Percentiles rank a stretch among this genome's conserved stretches.
Conservation (phyloP, 1,284 basidiomycete species). For the Heterobasidion occidentale region DNA sequence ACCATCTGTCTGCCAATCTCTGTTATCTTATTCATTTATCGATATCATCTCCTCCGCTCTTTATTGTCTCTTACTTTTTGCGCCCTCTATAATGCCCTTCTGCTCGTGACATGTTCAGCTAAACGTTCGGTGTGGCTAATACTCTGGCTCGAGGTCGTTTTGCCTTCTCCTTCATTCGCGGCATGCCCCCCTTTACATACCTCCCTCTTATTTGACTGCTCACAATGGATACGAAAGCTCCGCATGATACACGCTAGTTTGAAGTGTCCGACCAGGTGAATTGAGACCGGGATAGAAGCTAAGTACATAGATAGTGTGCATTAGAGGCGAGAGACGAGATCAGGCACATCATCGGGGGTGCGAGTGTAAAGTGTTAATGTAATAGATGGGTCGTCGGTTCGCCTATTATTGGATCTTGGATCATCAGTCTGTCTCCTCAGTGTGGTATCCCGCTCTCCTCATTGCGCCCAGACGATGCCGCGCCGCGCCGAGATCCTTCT, state of each 20-base stretch:
- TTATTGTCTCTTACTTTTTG: not conserved
- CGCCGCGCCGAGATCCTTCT: conserved; percentile 91
- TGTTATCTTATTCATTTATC: not conserved
- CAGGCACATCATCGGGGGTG: not conserved
- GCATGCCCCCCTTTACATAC: not conserved
- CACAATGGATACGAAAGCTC: not conserved
- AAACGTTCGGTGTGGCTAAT: not conserved
- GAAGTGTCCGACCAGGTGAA: not conserved
- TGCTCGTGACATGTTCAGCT: conserved; percentile 1
- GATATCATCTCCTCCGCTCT: not conserved
- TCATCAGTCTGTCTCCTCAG: conserved; percentile 43
- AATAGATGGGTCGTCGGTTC: not conserved
- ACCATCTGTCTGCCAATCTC: too few relatives aligned
- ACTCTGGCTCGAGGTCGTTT: too few relatives aligned
- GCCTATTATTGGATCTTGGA: not conserved
- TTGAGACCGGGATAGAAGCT: conserved; percentile 4
- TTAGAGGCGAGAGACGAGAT: not conserved
- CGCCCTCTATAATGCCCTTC: not conserved
- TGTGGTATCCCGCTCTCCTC: conserved; percentile 86
- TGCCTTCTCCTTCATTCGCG: not conserved
- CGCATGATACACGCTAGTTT: not conserved
- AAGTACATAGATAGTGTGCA: not conserved
- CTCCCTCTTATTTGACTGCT: not conserved
- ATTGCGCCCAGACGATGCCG: conserved; percentile 83
- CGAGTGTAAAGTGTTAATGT: not conserved